Evolutionary conservation across 2,329 filamentous ascomycete genomes (phyloP), one percentile per base, ranked within the genome.

Genomic region (Botrytis aclada): DNA sequence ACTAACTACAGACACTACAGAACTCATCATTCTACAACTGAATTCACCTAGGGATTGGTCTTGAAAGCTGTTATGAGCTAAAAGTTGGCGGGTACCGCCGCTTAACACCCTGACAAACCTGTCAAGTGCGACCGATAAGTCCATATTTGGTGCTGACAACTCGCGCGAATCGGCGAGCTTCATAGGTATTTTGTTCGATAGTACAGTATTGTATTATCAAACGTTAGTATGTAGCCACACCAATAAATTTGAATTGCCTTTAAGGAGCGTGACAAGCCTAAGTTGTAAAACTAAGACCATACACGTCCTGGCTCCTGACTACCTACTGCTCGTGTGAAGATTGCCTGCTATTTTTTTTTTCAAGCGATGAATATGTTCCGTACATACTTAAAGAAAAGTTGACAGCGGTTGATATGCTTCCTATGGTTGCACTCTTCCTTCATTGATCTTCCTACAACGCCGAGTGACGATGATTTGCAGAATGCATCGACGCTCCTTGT

Each of bases 71-170:
- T n/a, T 34, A 62, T 45, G 39, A 37, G 43, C 43, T 39, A 71
- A 66, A 45, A 41, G 61, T 66, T 66, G 61, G 61, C 62, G 70
- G 70, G 51, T 67, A 72, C 37, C 51, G 51, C 63, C 62, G 70
- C 70, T 66, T 67, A 72, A 60, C n/a, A 39, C 29, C 47, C 34
- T 56, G 51, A 69, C 34, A 32, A 32, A 60, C 14, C 62, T 72
- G 70, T 72, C 70, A 72, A 72, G 29, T 67, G 62, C 25, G 70
- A 41, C 70, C 62, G 62, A 72, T 29, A 43, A 43, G 47, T 72
- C 70, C 70, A 72, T 41, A 72, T 72, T 69, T 58, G 70, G 70
- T 69, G 62, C 70, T 72, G 70, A 72, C 70, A 62, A 72, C 62
- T 72, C 70, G 70, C 22, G 63, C 62, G 64, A 60, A 67, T 69